Base-by-base conservation (phyloP, 805 yeast species). In the Wickerhamomyces silvicola region DNA sequence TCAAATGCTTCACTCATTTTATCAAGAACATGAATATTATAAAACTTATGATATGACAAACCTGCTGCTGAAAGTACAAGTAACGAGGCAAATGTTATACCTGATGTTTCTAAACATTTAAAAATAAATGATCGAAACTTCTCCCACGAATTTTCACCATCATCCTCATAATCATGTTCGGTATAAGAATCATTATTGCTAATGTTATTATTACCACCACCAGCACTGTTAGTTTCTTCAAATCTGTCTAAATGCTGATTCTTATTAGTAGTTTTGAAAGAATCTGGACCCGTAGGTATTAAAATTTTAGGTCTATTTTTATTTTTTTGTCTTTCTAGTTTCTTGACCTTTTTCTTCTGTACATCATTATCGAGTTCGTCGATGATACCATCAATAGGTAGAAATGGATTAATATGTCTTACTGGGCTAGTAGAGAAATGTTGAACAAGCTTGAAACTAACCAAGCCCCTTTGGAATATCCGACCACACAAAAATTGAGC, bases 41-140 rank as follows among this genome's bases (percentile, higher is more conserved):
- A 83, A 29, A 72, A 59, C 28, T 65, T 63, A 50, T 83, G 94
- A 51, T 83, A 83, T 10, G 71, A 45, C n/a, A 74, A 49, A 3
- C 94, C 94, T 3, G 90, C 81, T 2, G 75, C 57, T 0, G 83
- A 90, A 12, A 84, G 63, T 22, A 83, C 73, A 3, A 75, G 66
- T 22, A 83, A 55, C 3, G 88, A 78, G 11, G 84, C 75, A 28
- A 81, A 60, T 12, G 88, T 81, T 27, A 83, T 75, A 3, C 83
- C 76, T 0, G 78, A 76, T 0, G 92, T 76, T 50, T 83, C 92
- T 5, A 70, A 38, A 36, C 76, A 67, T 45, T 74, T 78, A 34
- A 56, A 27, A 11, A 38, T 2, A 12, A 48, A 30, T 2, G 28
- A 16, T 16, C 28, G 26, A 17, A 49, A 22, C 19, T 32, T 39